Evolutionary conservation across 2,329 filamentous ascomycete species (phyloP), one percentile per base, ranked within the genome.

Genomic region (Fonsecaea nubica): DNA sequence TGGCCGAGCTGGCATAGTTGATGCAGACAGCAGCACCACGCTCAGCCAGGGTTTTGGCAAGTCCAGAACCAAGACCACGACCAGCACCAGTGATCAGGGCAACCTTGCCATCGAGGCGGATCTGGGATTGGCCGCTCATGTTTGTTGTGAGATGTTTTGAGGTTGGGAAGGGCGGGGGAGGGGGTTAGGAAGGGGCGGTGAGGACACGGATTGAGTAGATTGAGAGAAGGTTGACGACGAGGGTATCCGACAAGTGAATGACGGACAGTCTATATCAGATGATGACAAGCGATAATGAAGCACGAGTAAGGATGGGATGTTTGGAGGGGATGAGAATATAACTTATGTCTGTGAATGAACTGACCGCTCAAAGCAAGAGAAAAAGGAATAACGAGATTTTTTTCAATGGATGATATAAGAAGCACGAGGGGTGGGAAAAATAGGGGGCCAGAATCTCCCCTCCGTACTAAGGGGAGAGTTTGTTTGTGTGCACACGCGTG

Each of bases 1-100:
- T 62, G 52, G 79, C 79, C 9, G 78, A 78, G 21, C 77, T 78
- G 63, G 82, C 80, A 71, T 84, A 82, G 67, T 81, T 79, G 66
- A 84, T 75, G 42, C 80, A 72, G 18, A 77, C 72, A 33, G 70
- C 71, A 35, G 76, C 74, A 54, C 76, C 76, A 21, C 76, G 75
- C 32, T 74, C 72, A 13, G 77, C 77, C 50, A 79, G 77, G 30
- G 75, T 76, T 25, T 75, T 71, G 4, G 78, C 77, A 15, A 77
- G 74, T 21, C 74, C 74, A 50, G 75, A 71, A 15, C 77, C 78
- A 45, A 80, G 75, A 30, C 78, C 77, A 50, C 76, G 73, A 50
- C 75, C 75, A 13, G 76, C 75, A 60, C 76, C 76, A 10, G 78
- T 79, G 63, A 80, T 75, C 7, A 79, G 66, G 57, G 77, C 78